These are phyloP conservation scores for Haberlea rhodopensis DNA, from an alignment of 257 asterid species.

Conservation along the genomic window DNA sequence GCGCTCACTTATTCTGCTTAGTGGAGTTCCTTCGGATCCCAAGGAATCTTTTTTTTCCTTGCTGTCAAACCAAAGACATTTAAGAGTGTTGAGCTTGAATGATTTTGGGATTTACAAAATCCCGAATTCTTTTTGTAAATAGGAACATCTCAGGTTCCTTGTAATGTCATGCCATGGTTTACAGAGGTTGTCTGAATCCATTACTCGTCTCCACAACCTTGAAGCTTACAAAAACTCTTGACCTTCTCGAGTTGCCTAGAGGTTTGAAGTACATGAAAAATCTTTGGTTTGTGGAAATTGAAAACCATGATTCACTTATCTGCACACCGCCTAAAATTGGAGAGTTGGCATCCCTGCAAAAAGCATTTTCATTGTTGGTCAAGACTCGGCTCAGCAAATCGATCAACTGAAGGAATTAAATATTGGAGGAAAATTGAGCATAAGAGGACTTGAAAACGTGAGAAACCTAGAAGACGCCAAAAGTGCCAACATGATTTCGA, in stretches of 20 bases:
- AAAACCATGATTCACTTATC: background rate
- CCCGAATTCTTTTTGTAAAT: background rate
- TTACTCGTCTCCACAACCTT: constrained; percentile 26
- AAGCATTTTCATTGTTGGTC: constrained; percentile 33
- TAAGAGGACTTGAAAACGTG: constrained; percentile 28
- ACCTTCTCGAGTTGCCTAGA: constrained; percentile 24
- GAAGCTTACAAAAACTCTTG: background rate
- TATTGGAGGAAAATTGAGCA: constrained; percentile 22
- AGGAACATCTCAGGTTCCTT: constrained; percentile 22
- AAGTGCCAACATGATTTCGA: constrained; percentile 26
- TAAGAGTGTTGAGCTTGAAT: constrained; percentile 15
- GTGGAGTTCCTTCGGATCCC: background rate
- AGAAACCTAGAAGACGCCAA: constrained; percentile 20
- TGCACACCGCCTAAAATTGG: constrained; percentile 29
- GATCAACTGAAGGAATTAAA: constrained; percentile 29
- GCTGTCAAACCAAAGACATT: constrained; percentile 11
- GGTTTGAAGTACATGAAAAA: constrained; percentile 24
- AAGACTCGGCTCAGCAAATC: constrained; percentile 21
- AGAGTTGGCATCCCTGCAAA: constrained; percentile 14
- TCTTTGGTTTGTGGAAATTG: constrained; percentile 26
- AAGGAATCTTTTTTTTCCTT: background rate
- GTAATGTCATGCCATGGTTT: background rate
- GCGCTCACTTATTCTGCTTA: constrained; percentile 6
- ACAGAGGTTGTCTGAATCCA: constrained; percentile 16
- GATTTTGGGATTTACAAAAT: accelerated